phyloP scores from a whole-genome alignment of 2,329 filamentous ascomycete species.

The Cladosporium sphaerospermum region DNA sequence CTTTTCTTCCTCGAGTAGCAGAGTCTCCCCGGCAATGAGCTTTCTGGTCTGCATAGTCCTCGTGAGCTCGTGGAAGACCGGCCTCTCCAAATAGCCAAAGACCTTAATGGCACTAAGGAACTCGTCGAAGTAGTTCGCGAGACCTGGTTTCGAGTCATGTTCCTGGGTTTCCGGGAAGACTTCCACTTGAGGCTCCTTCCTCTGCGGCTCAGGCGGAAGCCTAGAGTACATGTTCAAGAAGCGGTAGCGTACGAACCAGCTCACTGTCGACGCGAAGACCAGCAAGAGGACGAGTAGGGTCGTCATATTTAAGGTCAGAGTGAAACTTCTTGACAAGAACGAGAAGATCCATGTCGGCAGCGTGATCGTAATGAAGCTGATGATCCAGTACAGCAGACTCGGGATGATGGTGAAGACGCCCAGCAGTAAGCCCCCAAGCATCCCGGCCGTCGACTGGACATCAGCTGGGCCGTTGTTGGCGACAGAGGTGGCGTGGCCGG shows the following conservation, averaged over 20 bases:
- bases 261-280: slow-evolving; percentile 73
- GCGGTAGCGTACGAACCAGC: slow-evolving; percentile 91
- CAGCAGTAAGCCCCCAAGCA: slow-evolving; percentile 29
- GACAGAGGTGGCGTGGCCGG: not conserved
- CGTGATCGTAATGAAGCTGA: slow-evolving; percentile 82
- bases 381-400: slow-evolving; percentile 64
- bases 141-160: slow-evolving; percentile 78
- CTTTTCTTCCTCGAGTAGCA: slow-evolving; percentile 94
- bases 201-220: slow-evolving; percentile 85
- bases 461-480: not conserved
- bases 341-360: slow-evolving; percentile 84
- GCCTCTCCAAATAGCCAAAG: slow-evolving; percentile 91
- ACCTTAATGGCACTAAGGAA: slow-evolving; percentile 98
- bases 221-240: slow-evolving; percentile 96
- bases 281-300: slow-evolving; percentile 80
- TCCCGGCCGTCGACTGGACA: slow-evolving; percentile 20
- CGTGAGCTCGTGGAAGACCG: slow-evolving; percentile 95
- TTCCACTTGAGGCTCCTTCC: slow-evolving; percentile 92
- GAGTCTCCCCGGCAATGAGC: slow-evolving; percentile 88
- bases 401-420: slow-evolving; percentile 44
- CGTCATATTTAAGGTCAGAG: slow-evolving; percentile 97
- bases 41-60: slow-evolving; percentile 97
- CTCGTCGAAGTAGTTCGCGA: slow-evolving; percentile 96
- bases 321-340: slow-evolving; percentile 85
- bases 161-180: slow-evolving; percentile 91